Base-by-base conservation (phyloP, 2,329 filamentous ascomycete species). In the Plenodomus biglobosus region DNA sequence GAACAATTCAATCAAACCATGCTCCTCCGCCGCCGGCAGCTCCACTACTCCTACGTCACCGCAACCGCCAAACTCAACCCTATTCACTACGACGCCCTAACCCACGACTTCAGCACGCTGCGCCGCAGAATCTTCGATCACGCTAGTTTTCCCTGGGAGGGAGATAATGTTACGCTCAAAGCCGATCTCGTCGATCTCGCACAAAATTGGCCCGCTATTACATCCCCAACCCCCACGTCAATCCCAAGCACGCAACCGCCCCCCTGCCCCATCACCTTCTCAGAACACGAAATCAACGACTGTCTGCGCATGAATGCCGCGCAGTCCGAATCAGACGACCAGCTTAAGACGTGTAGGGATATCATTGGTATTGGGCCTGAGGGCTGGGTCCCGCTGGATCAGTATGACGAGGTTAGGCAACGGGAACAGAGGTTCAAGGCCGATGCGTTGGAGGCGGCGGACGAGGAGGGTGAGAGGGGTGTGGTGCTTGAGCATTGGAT, bases 11-110 rank as follows among this genome's bases (percentile, higher is more conserved):
- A 62, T 46, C 53, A 63, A 32, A 53, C 60, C n/a, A 8, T 62
- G 43, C 61, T 67, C n/a, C 54, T 63, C 42, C 64, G 61, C 24
- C 49, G 50, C 43, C 59, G 62, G 43, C 61, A 68, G 46, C 53
- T 67, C 17, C 63, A 70, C 40, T 69, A 58, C 47, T 65, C 56
- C 41, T 68, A 70, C 43, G 50, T 69, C 35, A 49, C 53, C 45
- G 50, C 39, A 21, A 68, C 65, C 1, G 53, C 36, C 16, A 55
- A 64, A 19, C 24, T 59, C 8, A 71, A 68, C 50, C 38, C 53
- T 24, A 39, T 38, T 11, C 65, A 70, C 45, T 67, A 62, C 42
- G 22, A 61, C 22, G 62, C 66, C 38, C 44, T 70, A 4, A 42
- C 45, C 24, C 17, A 54, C 27, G 42, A 63, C 13, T 59, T 58